Evolutionary conservation across 768 basidiomycete genomes (phyloP), one percentile per base, ranked within the genome.

Genomic region (Lactarius evosmus): DNA sequence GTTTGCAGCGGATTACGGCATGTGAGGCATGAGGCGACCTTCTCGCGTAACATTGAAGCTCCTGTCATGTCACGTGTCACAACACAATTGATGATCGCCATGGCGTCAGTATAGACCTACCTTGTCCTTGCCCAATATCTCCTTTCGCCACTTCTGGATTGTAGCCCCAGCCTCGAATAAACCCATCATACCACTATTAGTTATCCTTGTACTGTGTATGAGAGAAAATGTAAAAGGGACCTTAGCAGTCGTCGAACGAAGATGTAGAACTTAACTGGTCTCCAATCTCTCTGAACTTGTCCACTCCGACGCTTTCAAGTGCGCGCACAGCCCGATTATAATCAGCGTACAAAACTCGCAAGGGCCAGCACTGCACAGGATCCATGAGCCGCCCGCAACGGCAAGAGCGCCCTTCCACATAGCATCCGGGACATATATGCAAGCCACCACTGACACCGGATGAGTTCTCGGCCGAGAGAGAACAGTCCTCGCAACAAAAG

Each of bases 401-500:
- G 69, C 92, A 94, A n/a, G 78, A 81, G 32, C 92, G 81, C 12
- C 92, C 92, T 70, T 93, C 91, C 5, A 81, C 80, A 70, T 87
- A 93, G 73, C 92, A 94, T 12, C 78, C 78, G 0, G 88, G 75
- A 72, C 92, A 94, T 7, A 91, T 73, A 22, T 81, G 72, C 61
- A 84, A 75, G 14, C 79, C 81, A 63, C 79, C 78, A 1, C 80
- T 81, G 33, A 63, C n/a, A 22, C 17, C 38, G 9, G 34, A 27
- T 25, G 59, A 7, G 12, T 70, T 68, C 19, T 62, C 69, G 6
- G 66, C 61, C 11, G 55, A 51, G 52, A 36, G 36, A 25, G 60
- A 54, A 63, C 89, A 89, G 0, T 67, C 63, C 1, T 72, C 70
- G 70, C 91, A 93, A 71, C 89, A 85, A 66, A 93, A 89, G 72